phyloP scores from a whole-genome alignment of 2,329 filamentous ascomycete genomes.

The Nemania bipapillata region DNA sequence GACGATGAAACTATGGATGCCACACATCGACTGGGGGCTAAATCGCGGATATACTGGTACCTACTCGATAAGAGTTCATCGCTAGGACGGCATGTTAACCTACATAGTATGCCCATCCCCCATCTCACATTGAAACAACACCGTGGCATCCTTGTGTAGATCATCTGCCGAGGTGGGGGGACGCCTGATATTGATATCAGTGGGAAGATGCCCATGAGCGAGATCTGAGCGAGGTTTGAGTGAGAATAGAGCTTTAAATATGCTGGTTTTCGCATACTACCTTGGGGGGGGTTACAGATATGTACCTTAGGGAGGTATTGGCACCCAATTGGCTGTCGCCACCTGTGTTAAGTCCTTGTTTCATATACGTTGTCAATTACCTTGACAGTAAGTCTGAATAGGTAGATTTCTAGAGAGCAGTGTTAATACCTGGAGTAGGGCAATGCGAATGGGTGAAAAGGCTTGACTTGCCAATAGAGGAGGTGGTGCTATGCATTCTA shows the following conservation, averaged over 20 bases:
- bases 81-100: background rate
- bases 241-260: background rate
- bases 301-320: too few species aligned
- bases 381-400: background rate
- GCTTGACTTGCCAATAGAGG: too few species aligned
- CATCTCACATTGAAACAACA: background rate
- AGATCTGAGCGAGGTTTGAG: background rate
- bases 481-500: background rate
- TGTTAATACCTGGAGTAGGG: too few species aligned
- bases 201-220: background rate
- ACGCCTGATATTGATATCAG: background rate
- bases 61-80: background rate
- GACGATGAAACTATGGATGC: background rate
- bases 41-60: background rate
- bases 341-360: too few species aligned
- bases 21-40: conserved; percentile 1
- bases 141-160: background rate
- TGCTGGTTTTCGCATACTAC: background rate
- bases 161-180: background rate
- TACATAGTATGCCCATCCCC: background rate
- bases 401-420: too few species aligned
- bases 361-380: background rate
- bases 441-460: background rate
- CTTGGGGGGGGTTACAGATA: too few species aligned
- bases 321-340: too few species aligned